These are phyloP conservation scores for Yarrowia galli DNA, from an alignment of 1,139 yeast genomes.

Conservation along the genomic window DNA sequence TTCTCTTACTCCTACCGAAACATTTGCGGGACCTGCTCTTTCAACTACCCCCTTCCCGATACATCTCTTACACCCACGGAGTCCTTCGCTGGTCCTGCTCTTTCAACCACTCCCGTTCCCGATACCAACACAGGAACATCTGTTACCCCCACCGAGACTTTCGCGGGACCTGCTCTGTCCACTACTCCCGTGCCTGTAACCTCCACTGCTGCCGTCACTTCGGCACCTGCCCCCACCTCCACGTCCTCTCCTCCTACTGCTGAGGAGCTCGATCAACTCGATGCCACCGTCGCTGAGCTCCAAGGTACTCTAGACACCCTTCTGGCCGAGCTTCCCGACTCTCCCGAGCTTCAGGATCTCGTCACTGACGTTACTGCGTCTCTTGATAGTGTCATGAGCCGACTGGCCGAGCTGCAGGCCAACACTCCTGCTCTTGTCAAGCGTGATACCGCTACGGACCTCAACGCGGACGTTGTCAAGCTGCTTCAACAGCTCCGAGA, in stretches of 20 bases:
- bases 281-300: background rate
- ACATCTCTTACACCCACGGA: too few species aligned
- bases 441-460: background rate
- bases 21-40: too few species aligned
- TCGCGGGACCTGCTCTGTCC: too few species aligned
- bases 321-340: background rate
- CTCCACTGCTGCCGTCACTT: background rate
- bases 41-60: too few species aligned
- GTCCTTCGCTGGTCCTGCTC: too few species aligned
- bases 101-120: too few species aligned
- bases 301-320: background rate
- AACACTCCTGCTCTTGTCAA: background rate
- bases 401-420: background rate
- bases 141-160: too few species aligned
- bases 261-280: background rate
- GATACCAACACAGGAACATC: too few species aligned
- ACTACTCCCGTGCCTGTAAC: background rate
- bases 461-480: background rate
- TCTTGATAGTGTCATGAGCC: background rate
- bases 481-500: background rate
- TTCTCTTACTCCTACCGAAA: too few species aligned
- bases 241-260: background rate
- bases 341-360: background rate
- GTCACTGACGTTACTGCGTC: background rate
- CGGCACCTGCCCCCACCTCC: background rate